Base-by-base conservation (phyloP, 1,284 basidiomycete species). In the Pascua guehoae region DNA sequence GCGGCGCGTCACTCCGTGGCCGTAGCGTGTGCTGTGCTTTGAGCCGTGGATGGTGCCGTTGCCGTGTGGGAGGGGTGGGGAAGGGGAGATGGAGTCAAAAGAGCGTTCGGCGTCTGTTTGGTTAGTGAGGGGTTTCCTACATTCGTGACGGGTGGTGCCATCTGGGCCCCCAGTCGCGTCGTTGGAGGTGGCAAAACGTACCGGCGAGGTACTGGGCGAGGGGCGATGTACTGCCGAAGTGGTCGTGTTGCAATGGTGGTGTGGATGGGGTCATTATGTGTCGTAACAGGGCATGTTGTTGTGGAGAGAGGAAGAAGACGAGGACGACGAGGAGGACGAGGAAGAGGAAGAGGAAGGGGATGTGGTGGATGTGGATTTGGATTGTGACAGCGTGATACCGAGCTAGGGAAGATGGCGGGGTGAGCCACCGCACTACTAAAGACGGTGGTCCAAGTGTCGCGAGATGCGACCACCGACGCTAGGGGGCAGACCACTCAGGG, bases 191-290 rank as follows among this genome's bases (percentile, higher is more conserved):
- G 24, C 12, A 11, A 14, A 16, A 51, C 60, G 8, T 39, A 62
- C 60, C 56, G 17, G 56, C 60, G 43, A 62, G 49, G 44, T 62
- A 62, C 18, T 58, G 56, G 39, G 45, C 54, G 36, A 62, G 60
- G 4, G 60, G 60, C 7, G 56, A 58, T 5, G 47, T 18, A 17
- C 43, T 7, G 24, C 41, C 12, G 45, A 43, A 32, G 46, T 12
- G 18, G 48, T 18, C 32, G 46, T 24, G 38, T 32, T 47, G 47
- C 15, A 44, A 49, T 38, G 37, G 38, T 18, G 48, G 39, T 24
- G 18, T 47, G 36, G 24, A 32, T 32, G 24, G 24, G 46, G 46
- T 16, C 14, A 14, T 38, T 37, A 37, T 47, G 32, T n/a, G 24
- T 32, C 24, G 24, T 32, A 32, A 32, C 24, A 11, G 24, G 14